Conservation (phyloP, 164 flowering plant genomes). For the Malania oleifera region DNA sequence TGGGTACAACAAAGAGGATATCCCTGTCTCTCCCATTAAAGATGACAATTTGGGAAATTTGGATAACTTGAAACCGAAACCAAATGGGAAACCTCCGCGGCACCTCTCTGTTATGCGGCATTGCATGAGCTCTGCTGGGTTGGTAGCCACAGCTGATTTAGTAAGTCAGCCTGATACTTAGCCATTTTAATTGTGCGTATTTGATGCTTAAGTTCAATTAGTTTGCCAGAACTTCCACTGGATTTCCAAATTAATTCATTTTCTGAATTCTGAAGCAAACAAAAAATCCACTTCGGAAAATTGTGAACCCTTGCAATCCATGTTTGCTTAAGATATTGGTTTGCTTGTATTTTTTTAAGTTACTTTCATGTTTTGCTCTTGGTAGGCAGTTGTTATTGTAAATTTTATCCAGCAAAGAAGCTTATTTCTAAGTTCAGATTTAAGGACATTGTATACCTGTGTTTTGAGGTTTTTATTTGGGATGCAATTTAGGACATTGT, state of each 20-base stretch:
- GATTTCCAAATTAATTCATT: too few relatives aligned
- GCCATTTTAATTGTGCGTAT: not conserved
- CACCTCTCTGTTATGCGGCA: constrained; percentile 43
- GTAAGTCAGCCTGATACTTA: constrained; percentile 18
- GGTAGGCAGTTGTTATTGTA: too few relatives aligned
- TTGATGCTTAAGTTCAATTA: not conserved
- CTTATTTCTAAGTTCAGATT: not conserved
- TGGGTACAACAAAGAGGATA: constrained; percentile 21
- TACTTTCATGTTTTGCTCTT: not conserved
- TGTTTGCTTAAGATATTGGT: too few relatives aligned
- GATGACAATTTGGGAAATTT: constrained; percentile 25
- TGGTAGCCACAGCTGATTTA: constrained; percentile 23
- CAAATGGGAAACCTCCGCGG: constrained; percentile 46
- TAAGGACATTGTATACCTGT: too few relatives aligned
- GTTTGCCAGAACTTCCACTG: too few relatives aligned
- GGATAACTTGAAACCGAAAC: constrained; percentile 25
- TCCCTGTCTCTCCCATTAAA: constrained; percentile 17
- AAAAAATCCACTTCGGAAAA: too few relatives aligned
- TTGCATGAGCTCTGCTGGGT: constrained; percentile 23
- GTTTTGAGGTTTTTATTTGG: too few relatives aligned
- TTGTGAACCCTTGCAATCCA: too few relatives aligned
- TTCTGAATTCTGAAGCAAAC: too few relatives aligned
- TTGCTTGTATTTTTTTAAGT: not conserved
- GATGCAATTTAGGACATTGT: too few relatives aligned
- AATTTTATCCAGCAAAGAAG: not conserved